Base-by-base conservation (phyloP, 345 rosid species). In the Ceriops zippeliana region DNA sequence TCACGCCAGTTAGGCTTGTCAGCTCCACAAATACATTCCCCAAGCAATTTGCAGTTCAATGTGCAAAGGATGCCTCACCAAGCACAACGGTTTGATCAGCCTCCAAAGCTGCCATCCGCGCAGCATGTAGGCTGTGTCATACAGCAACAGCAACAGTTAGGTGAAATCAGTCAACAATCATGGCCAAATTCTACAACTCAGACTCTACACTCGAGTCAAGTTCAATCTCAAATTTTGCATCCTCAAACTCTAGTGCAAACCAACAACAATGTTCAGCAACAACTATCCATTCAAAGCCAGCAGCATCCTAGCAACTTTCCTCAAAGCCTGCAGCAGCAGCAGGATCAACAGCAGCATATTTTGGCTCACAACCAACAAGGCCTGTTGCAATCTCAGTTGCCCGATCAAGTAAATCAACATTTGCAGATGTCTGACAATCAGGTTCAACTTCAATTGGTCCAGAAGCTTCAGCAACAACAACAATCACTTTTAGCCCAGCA, bases 381-480 rank as follows among this genome's bases (percentile, higher is more conserved):
- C 68, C 20, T 80, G 59, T 42, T 78, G 67, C 82, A 81, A 71
- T 35, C 79, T 5, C 86, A 74, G 71, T 56, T 82, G 76, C 73
- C 82, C 30, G 87, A 82, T 76, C 90, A 73, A 64, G 56, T 77
- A 24, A 82, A 65, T 76, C 87, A 76, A 53, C 85, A 81, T 38
- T 58, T 75, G 51, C 87, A 80, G 61, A 68, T 83, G 65, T 22
- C 92, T 54, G 84, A 87, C 65, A 84, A 71, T 67, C 87, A 85
- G 72, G 64, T 82, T 70, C 96, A 83, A 73, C 70, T 81, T 76
- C 97, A 90, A 72, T 63, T 89, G 65, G 67, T 91, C 73, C 96
- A 91, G 82, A 88, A 88, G 78, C 81, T 91, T 79, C 97, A 86
- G 66, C 88, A 85, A 73, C 91, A 86, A 63, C 86, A 83, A 30